Evolutionary conservation across 2,329 filamentous ascomycete genomes (phyloP).

Genomic region (Thelonectria olida): DNA sequence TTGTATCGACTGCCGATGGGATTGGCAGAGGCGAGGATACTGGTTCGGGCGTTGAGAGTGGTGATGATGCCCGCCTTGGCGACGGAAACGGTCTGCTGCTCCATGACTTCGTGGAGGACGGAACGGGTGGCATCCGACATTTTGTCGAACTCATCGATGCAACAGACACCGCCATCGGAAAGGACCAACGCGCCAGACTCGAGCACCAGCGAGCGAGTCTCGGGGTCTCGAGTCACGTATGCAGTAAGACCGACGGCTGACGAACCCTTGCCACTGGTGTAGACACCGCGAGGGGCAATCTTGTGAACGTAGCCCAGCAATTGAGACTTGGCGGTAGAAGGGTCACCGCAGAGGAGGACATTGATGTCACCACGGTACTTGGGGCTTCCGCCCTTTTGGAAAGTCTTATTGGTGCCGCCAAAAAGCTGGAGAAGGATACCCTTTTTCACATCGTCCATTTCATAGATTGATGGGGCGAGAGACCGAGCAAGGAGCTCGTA

Average conservation of each 20-base stretch:
- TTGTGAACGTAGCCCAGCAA: slow-evolving; percentile 95
- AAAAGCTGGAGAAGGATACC: slow-evolving; percentile 96
- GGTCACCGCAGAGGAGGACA: slow-evolving; percentile 94
- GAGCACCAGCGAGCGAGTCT: slow-evolving; percentile 81
- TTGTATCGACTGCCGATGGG: slow-evolving; percentile 99
- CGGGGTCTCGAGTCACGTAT: slow-evolving; percentile 82
- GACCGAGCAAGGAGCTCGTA: slow-evolving; percentile 93
- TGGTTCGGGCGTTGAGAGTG: slow-evolving; percentile 93
- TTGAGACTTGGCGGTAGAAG: slow-evolving; percentile 96
- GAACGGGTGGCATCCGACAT: slow-evolving; percentile 84
- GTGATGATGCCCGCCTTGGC: slow-evolving; percentile 96
- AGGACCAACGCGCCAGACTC: slow-evolving; percentile 83
- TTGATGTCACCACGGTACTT: slow-evolving; percentile 98
- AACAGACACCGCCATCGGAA: slow-evolving; percentile 84
- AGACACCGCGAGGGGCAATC: slow-evolving; percentile 89
- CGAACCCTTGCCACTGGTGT: slow-evolving; percentile 83
- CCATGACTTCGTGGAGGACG: slow-evolving; percentile 88
- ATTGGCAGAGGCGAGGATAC: slow-evolving; percentile 95
- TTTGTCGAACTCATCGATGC: slow-evolving; percentile 88
- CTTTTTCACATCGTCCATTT: slow-evolving; percentile 99
- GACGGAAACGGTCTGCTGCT: slow-evolving; percentile 86
- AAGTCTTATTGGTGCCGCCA: slow-evolving; percentile 97
- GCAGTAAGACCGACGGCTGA: slow-evolving; percentile 85
- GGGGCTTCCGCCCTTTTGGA: slow-evolving; percentile 94
- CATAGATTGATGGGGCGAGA: slow-evolving; percentile 93